Base-by-base conservation (phyloP, 345 rosid genomes). In the Eucalyptus leucophloia region DNA sequence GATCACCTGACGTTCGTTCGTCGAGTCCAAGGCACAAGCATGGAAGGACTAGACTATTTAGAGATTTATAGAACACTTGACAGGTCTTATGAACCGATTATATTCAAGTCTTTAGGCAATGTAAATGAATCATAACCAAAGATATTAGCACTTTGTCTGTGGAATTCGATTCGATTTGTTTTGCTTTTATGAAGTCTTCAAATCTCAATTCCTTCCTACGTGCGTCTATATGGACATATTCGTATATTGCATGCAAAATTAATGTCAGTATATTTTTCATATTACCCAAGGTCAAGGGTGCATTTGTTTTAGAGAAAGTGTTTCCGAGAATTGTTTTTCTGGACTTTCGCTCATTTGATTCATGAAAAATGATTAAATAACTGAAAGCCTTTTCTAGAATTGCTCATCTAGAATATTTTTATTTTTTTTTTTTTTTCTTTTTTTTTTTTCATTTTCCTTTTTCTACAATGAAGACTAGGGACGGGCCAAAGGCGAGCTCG, bases 381-480 rank as follows among this genome's bases (percentile, higher is more conserved):
- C 24, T 0, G 1, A 53, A 21, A 53, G 58, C 5, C 24, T 19
- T 53, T 53, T 53, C 2, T 2, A 53, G 0, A 53, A 53, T 53
- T 53, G 11, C 11, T 53, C 11, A 53, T 53, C 5, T 21, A 8
- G 11, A 53, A 53, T 53, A 3, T 53, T 53, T 19, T 53, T 0
- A 0, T 8, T 7, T 17, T 17, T 3, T 19, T 53, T 0, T 3
- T 0, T 18, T 1, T 0, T 49, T 14, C 2, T 2, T 47, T 47
- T 49, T 0, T 13, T 51, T 18, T 51, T 21, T 53, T 53, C 5
- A 8, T 53, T 53, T 53, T 53, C 58, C 11, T 4, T 53, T 53
- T 21, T 53, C 26, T 8, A 53, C 0, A 11, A 4, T 9, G 26
- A 21, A 21, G 58, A 21, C 26, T 0, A 53, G 1, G 0, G 0